These are phyloP conservation scores for Ustilago loliicola DNA, from an alignment of 1,284 basidiomycete genomes.

Conservation along the genomic window DNA sequence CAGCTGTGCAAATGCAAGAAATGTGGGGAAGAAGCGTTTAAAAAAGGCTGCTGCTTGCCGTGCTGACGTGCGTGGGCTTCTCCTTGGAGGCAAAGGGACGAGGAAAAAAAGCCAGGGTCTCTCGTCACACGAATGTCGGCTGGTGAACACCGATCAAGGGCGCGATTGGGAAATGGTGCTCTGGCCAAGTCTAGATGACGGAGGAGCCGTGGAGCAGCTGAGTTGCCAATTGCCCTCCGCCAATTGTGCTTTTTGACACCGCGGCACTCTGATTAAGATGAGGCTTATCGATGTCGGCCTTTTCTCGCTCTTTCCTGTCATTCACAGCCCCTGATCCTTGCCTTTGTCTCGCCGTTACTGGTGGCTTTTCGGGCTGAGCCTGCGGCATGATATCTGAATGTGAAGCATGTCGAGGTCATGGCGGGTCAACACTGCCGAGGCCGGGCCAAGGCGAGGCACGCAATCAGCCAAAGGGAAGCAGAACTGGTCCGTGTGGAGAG, in stretches of 20 bases:
- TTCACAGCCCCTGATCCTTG: not conserved
- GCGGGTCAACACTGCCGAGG: constrained; percentile 6
- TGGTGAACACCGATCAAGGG: constrained; percentile 9
- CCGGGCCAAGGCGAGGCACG: constrained; percentile 9
- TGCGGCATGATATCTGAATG: not conserved
- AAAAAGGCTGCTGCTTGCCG: constrained; percentile 2
- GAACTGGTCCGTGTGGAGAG: not conserved
- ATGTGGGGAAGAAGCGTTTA: constrained; percentile 13
- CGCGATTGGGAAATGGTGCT: not conserved
- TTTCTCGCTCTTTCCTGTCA: constrained; percentile 1
- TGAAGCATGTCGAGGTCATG: not conserved
- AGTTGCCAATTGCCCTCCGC: constrained; percentile 19
- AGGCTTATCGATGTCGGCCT: constrained; percentile 19
- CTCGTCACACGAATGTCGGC: constrained; percentile 6
- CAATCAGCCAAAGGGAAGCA: not conserved
- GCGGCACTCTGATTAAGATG: not conserved
- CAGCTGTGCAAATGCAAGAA: not conserved
- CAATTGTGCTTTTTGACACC: not conserved
- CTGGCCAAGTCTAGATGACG: constrained; percentile 11
- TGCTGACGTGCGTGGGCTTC: not conserved
- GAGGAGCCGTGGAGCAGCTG: constrained; percentile 3
- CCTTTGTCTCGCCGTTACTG: not conserved
- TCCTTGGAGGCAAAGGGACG: not conserved
- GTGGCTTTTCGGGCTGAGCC: not conserved
- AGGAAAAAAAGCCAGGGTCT: not conserved